Base-by-base conservation (phyloP, 2,329 filamentous ascomycete genomes). In the Drechslera avenae region DNA sequence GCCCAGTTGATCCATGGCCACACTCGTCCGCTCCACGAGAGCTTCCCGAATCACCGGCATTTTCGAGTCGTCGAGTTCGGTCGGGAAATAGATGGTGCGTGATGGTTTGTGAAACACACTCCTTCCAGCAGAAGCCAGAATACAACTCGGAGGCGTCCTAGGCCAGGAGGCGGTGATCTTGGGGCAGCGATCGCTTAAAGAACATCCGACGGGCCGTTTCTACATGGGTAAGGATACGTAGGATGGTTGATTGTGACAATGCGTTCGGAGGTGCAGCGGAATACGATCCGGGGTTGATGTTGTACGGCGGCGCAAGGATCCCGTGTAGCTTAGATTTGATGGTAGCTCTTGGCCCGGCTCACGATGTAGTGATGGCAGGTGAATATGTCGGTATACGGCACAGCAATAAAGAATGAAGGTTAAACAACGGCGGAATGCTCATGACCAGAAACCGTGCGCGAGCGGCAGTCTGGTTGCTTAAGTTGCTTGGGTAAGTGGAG, bases 1-100 rank as follows among this genome's bases (percentile, higher is more conserved):
- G 40, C 64, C 63, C 21, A 73, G 54, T 42, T 68, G 67, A 21
- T 50, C 64, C 60, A 72, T 53, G 46, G 61, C 64, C 52, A 60
- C 62, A 39, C 61, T 63, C 26, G 69, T 60, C 52, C 62, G 60
- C 46, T 60, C 56, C 48, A 60, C 59, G 46, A 72, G 56, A 37
- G 60, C 50, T 34, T 71, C 67, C 46, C 62, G 57, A 61, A 73
- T 54, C 32, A 61, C 70, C 53, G 71, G 70, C 71, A 73, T 73
- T 21, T 61, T 60, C 51, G 56, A 50, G 42, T 62, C 40, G 41
- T 42, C 33, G 44, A 30, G 39, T 33, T 56, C 17, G 52, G 45
- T 35, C 55, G 51, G 40, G 36, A 34, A 46, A 40, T 35, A 49
- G 52, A 43, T 46, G 52, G 45, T 23, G 52, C 46, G 50, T 39